Conservation (phyloP, 2,329 filamentous ascomycete genomes). For the Zasmidium citrigriseum region DNA sequence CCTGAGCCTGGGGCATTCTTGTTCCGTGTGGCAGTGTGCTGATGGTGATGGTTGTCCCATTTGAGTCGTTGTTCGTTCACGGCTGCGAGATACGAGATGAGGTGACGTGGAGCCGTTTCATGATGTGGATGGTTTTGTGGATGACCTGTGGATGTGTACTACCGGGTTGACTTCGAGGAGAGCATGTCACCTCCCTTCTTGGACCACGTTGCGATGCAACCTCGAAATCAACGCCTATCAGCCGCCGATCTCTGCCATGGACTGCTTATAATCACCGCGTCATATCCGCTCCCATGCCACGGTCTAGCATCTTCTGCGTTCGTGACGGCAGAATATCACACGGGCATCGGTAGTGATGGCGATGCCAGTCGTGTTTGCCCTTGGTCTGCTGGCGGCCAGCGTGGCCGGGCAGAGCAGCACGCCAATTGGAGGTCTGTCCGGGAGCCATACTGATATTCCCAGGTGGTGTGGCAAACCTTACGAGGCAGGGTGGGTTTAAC, state of each 20-base stretch:
- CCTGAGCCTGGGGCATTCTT: too few species aligned
- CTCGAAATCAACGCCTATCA: background rate
- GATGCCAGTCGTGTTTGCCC: background rate
- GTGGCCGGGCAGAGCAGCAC: conserved; percentile 2
- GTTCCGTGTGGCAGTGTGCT: too few species aligned
- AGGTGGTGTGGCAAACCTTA: conserved; percentile 55
- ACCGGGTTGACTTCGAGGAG: background rate
- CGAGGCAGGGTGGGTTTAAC: conserved; percentile 17
- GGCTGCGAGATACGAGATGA: too few species aligned
- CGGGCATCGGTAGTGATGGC: background rate
- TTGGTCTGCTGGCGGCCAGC: background rate
- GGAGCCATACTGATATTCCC: conserved; percentile 41
- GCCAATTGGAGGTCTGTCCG: conserved; percentile 26
- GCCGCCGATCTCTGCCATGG: background rate
- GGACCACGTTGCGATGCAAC: background rate
- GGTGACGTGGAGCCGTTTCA: too few species aligned
- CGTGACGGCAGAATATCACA: background rate
- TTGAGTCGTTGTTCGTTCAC: too few species aligned
- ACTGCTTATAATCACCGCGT: too few species aligned
- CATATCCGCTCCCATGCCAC: too few species aligned
- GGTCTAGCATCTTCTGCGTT: too few species aligned
- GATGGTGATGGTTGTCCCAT: too few species aligned
- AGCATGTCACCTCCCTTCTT: background rate
- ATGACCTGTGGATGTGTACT: too few species aligned
- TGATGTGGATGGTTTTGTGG: too few species aligned